Percentiles rank a stretch among this genome's conserved stretches.
Evolutionary conservation across 495 filamentous ascomycete species (phyloP).

Genomic region (Neurospora sp.): DNA sequence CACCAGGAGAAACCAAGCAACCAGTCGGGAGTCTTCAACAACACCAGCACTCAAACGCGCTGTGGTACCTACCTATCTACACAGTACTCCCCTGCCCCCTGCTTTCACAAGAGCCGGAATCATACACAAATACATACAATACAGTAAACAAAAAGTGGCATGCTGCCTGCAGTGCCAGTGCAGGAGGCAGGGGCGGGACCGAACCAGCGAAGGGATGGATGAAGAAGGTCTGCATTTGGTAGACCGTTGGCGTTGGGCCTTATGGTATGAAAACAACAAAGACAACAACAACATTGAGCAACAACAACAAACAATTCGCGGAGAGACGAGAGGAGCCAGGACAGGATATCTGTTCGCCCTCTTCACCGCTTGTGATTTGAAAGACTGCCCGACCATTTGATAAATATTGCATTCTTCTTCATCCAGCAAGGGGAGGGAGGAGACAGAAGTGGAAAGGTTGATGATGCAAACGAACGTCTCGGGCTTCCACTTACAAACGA

Average conservation of each 20-base stretch:
- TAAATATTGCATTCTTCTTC: neutral
- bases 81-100: neutral
- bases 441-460: neutral
- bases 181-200: neutral
- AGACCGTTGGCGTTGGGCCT: neutral
- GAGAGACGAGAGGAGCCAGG: neutral
- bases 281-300: neutral
- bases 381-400: neutral
- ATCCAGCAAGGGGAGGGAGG: neutral
- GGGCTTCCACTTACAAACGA: neutral
- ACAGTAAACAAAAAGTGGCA: neutral
- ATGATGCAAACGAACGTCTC: neutral
- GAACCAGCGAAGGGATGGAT: neutral
- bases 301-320: neutral
- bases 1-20: neutral
- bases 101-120: neutral
- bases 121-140: too few relatives aligned
- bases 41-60: neutral
- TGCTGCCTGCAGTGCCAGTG: neutral
- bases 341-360: neutral
- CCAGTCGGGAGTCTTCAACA: neutral
- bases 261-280: neutral
- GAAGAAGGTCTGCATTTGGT: neutral
- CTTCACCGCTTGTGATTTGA: neutral
- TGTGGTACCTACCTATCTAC: neutral